Percentiles rank a stretch among this genome's conserved stretches.
Evolutionary conservation across 495 filamentous ascomycete genomes (phyloP).

Genomic region (Talaromyces stipitatus): DNA sequence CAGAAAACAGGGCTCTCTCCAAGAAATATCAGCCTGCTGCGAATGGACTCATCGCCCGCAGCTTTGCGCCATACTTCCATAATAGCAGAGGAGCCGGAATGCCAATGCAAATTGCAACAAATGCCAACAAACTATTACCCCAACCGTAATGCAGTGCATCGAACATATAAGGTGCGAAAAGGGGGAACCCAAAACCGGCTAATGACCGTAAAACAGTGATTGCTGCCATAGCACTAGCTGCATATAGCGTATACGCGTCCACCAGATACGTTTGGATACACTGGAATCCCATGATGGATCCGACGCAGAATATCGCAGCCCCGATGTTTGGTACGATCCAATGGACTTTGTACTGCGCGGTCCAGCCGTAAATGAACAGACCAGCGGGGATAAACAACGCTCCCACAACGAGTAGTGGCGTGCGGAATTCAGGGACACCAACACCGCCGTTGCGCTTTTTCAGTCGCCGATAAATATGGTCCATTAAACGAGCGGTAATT

Average conservation of each 20-base stretch:
- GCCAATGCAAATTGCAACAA: slow-evolving; percentile 46
- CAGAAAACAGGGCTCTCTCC: neutral
- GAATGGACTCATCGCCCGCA: slow-evolving; percentile 58
- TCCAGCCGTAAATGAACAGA: slow-evolving; percentile 68
- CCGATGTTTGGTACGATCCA: slow-evolving; percentile 74
- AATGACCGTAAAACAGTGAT: slow-evolving; percentile 57
- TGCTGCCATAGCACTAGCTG: slow-evolving; percentile 65
- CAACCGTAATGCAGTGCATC: slow-evolving; percentile 49
- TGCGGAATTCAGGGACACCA: slow-evolving; percentile 59
- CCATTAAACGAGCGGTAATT: slow-evolving; percentile 55
- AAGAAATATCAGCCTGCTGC: slow-evolving; percentile 45
- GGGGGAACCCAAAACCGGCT: slow-evolving; percentile 68
- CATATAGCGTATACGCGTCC: slow-evolving; percentile 69
- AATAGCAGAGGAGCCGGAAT: slow-evolving; percentile 53
- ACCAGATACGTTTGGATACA: slow-evolving; percentile 68
- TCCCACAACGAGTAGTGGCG: slow-evolving; percentile 54
- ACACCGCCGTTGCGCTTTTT: slow-evolving; percentile 50
- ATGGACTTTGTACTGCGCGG: slow-evolving; percentile 50
- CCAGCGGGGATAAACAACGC: slow-evolving; percentile 54
- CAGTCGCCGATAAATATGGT: slow-evolving; percentile 54
- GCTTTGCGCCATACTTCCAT: slow-evolving; percentile 48
- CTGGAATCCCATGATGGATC: slow-evolving; percentile 59
- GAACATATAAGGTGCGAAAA: slow-evolving; percentile 66
- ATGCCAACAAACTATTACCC: slow-evolving; percentile 56
- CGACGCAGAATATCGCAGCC: slow-evolving; percentile 47